Evolutionary conservation across 768 basidiomycete genomes (phyloP), one percentile per base, ranked within the genome.

Genomic region (Mrakia hoshinonis): DNA sequence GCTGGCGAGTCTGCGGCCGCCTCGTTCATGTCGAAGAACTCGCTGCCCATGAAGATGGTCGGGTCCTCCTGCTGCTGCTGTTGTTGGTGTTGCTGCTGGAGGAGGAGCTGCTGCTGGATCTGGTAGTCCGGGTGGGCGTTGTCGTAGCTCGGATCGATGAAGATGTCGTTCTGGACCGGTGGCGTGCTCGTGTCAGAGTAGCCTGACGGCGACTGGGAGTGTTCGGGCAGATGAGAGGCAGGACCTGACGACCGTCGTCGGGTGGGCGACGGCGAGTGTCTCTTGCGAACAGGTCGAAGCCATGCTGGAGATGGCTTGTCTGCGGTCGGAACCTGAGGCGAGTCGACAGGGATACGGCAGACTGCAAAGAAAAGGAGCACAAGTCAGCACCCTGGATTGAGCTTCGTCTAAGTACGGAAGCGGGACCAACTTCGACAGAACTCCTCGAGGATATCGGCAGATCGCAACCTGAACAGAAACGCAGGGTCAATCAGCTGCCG

Each of bases 361-460:
- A 91, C 91, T 76, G 89, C 87, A 74, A 34, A 54, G 67, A 70
- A 67, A 65, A 54, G 4, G 13, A 13, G 46, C 66, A 29, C 49
- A 29, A 13, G 5, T 22, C 47, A 12, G 73, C 48, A 75, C 69
- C n/a, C n/a, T n/a, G 63, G 63, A 26, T 4, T 26, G 58, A 34
- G 66, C n/a, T 4, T 6, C 1, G 26, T 39, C 2, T n/a, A 34
- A 38, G 22, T 26, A 68, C 51, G 73, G 67, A n/a, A 52, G 20
- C 82, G 82, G 79, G 74, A 88, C 91, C 80, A 78, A 81, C 81
- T 80, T 71, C 92, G 86, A 81, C 93, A 95, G 79, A 94, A 93
- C 79, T 95, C 93, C 77, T 95, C 92, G 85, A 96, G 89, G 52
- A 95, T 84, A 80, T 95, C 93, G 36, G 92, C 91, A 58, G 89